Evolutionary conservation across 1,139 yeast genomes (phyloP).

Genomic region (Trichomonascaceae sp.): DNA sequence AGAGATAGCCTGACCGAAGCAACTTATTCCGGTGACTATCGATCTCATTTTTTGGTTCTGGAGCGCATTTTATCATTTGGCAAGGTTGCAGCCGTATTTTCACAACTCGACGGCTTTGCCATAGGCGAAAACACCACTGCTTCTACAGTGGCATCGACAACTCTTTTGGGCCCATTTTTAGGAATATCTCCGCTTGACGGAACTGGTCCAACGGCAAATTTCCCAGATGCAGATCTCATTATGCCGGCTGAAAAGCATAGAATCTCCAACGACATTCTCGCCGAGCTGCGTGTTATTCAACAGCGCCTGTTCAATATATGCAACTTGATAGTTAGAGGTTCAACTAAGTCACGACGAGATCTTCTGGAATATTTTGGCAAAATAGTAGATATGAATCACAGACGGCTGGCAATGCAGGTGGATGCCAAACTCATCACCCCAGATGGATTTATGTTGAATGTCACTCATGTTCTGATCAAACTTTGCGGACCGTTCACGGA

Average conservation of each 20-base stretch:
- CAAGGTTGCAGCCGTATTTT: conserved; percentile 54
- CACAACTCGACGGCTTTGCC: conserved; percentile 35
- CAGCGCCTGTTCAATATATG: conserved; percentile 53
- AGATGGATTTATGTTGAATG: conserved; percentile 78
- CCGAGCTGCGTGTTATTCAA: conserved; percentile 29
- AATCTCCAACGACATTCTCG: conserved; percentile 22
- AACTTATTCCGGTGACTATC: conserved; percentile 36
- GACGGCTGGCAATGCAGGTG: conserved; percentile 83
- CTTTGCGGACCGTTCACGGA: conserved; percentile 83
- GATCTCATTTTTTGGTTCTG: conserved; percentile 47
- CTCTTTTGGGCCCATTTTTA: conserved; percentile 73
- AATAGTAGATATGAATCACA: conserved; percentile 72
- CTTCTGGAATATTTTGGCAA: conserved; percentile 64
- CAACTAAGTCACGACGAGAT: conserved; percentile 54
- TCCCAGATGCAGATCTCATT: conserved; percentile 24
- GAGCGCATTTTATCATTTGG: conserved; percentile 59
- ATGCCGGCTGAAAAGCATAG: conserved; percentile 19
- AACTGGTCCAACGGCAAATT: conserved; percentile 16
- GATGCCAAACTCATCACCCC: conserved; percentile 61
- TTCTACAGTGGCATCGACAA: conserved; percentile 49
- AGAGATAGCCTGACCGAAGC: conserved; percentile 18
- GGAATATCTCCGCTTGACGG: conserved; percentile 63
- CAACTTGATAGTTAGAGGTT: conserved; percentile 74
- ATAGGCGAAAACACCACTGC: conserved; percentile 26
- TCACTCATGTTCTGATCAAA: conserved; percentile 58